Conservation (phyloP, 1,139 yeast genomes). For the Taphrina flavorubra region DNA sequence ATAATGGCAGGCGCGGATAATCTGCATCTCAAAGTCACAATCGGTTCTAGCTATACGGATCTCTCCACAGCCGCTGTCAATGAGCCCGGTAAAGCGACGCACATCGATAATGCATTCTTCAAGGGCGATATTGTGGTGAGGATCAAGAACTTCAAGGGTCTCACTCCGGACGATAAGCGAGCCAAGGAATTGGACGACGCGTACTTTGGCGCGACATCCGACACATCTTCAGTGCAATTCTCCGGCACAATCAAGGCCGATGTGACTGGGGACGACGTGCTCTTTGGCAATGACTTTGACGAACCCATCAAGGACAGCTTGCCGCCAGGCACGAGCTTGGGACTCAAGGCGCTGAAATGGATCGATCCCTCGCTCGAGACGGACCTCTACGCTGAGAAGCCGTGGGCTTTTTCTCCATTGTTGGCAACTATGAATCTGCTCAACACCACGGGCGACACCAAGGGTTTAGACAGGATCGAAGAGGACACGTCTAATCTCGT, state of each 20-base stretch:
- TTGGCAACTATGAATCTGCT: constrained; percentile 40
- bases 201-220: constrained; percentile 35
- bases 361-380: constrained; percentile 68
- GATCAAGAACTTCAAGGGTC: constrained; percentile 26
- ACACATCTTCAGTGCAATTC: constrained; percentile 41
- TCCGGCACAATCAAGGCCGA: constrained; percentile 37
- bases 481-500: constrained; percentile 31
- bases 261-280: constrained; percentile 40
- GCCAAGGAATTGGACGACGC: constrained; percentile 15
- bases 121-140: constrained; percentile 36
- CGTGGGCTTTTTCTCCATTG: constrained; percentile 60
- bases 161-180: constrained; percentile 20
- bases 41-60: constrained; percentile 18
- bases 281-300: constrained; percentile 67
- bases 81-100: constrained; percentile 32
- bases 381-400: constrained; percentile 66
- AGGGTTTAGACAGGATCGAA: constrained; percentile 22
- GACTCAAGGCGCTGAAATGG: constrained; percentile 56
- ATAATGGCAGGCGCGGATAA: constrained; percentile 12
- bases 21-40: constrained; percentile 23
- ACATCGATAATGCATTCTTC: constrained; percentile 30
- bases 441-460: constrained; percentile 27
- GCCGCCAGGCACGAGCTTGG: constrained; percentile 66
- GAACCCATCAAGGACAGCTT: constrained; percentile 64
- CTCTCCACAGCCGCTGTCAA: constrained; percentile 28